Conservation (phyloP, 2,329 filamentous ascomycete species). For the Chaetothyriales sp. region DNA sequence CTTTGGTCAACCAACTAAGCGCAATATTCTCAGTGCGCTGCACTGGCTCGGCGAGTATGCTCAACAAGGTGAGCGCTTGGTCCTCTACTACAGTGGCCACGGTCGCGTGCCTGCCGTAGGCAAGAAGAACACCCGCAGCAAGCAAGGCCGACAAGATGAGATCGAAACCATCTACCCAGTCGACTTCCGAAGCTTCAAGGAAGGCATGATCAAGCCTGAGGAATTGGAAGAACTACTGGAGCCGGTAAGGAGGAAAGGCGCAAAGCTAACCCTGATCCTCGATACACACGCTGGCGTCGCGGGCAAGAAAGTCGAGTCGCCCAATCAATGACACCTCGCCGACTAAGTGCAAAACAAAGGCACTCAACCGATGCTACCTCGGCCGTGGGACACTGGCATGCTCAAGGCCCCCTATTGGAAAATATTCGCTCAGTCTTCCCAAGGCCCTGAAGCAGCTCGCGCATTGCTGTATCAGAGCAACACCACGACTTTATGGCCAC, state of each 20-base stretch:
- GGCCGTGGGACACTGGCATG: neutral
- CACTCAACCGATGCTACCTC: neutral
- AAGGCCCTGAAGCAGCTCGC: no score
- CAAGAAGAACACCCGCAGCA: neutral
- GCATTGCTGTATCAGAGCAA: neutral
- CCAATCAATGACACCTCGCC: neutral
- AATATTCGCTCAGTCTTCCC: no score
- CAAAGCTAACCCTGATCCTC: neutral
- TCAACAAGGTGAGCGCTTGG: neutral
- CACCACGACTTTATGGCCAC: neutral
- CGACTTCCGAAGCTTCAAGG: neutral
- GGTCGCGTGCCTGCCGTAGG: neutral
- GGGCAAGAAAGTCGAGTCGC: neutral
- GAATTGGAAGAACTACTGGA: neutral
- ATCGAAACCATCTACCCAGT: conserved; percentile 1
- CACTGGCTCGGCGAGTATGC: neutral
- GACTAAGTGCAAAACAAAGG: neutral
- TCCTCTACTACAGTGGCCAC: neutral
- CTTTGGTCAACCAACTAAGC: neutral
- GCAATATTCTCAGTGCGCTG: neutral
- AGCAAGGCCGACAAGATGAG: neutral
- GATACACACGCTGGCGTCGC: neutral
- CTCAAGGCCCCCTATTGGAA: neutral
- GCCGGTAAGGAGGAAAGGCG: neutral
- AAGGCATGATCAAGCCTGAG: neutral